Percentiles rank a stretch among this genome's conserved stretches.
These are phyloP conservation scores for Colletotrichum euphorbiae DNA, from an alignment of 2,329 filamentous ascomycete species.

Conservation along the genomic window DNA sequence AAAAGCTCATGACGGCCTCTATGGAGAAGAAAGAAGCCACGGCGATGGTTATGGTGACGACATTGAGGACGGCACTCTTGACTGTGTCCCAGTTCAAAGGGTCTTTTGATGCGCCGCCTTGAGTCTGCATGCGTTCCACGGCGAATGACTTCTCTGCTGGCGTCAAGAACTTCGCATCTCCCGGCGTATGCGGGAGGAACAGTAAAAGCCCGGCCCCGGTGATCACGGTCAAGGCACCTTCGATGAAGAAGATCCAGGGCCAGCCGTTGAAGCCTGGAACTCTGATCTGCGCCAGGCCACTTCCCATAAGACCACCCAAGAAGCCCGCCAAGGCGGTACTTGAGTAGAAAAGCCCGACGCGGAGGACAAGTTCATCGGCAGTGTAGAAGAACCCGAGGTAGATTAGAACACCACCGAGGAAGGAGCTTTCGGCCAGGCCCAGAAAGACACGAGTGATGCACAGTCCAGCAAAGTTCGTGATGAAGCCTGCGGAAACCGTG, in stretches of 20 bases:
- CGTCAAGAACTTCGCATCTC: slow-evolving; percentile 31
- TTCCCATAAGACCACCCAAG: slow-evolving; percentile 35
- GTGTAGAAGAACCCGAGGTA: slow-evolving; percentile 46
- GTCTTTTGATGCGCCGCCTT: slow-evolving; percentile 16
- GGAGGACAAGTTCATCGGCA: slow-evolving; percentile 42
- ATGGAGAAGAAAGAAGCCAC: slow-evolving; percentile 44
- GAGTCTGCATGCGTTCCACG: slow-evolving; percentile 7
- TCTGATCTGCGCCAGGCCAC: slow-evolving; percentile 27
- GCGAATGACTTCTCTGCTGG: slow-evolving; percentile 12
- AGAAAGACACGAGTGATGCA: slow-evolving; percentile 42
- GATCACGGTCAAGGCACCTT: slow-evolving; percentile 33
- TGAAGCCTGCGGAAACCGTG: slow-evolving; percentile 42
- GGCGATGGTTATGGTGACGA: slow-evolving; percentile 41
- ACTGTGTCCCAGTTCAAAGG: slow-evolving; percentile 8
- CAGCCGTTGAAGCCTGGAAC: slow-evolving; percentile 32
- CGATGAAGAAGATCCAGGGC: slow-evolving; percentile 42
- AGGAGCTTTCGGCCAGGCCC: slow-evolving; percentile 43
- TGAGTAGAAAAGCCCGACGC: slow-evolving; percentile 44
- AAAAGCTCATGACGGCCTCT: slow-evolving; percentile 41
- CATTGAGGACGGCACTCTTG: slow-evolving; percentile 41
- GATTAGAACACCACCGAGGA: slow-evolving; percentile 43
- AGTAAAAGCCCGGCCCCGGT: slow-evolving; percentile 11
- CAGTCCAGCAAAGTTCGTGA: slow-evolving; percentile 41
- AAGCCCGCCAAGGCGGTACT: slow-evolving; percentile 38
- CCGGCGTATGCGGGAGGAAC: slow-evolving; percentile 35